These are phyloP conservation scores for Delonix regia DNA, from an alignment of 306 rosid genomes.

Conservation along the genomic window DNA sequence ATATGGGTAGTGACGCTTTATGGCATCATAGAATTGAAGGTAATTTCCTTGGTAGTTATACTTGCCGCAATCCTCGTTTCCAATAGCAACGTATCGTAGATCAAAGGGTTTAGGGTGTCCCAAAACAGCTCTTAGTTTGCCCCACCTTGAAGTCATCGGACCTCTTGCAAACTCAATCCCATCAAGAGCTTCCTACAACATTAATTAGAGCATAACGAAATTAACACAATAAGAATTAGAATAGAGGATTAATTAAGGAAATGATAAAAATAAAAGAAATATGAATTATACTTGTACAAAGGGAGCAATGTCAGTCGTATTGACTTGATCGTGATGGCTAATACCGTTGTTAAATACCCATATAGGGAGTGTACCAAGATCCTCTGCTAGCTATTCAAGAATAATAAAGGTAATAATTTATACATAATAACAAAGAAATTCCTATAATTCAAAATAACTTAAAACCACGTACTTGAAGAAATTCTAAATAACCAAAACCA, in stretches of 20 bases:
- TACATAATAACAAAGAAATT: not conserved
- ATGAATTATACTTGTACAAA: slow-evolving; percentile 65
- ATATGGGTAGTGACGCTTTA: slow-evolving; percentile 71
- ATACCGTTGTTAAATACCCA: slow-evolving; percentile 94
- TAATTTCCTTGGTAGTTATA: slow-evolving; percentile 66
- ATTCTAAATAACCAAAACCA: slow-evolving; percentile 89
- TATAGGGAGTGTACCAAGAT: slow-evolving; percentile 71
- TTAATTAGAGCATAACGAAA: not conserved
- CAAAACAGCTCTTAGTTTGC: not conserved
- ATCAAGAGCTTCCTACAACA: not conserved
- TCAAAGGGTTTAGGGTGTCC: not conserved
- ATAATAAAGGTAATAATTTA: not conserved
- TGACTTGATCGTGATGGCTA: slow-evolving; percentile 74
- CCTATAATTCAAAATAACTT: not conserved
- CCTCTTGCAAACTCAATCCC: not conserved
- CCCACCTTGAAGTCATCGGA: not conserved
- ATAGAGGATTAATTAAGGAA: not conserved
- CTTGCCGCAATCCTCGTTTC: not conserved
- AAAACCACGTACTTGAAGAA: slow-evolving; percentile 69
- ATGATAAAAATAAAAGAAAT: not conserved
- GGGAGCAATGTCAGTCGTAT: slow-evolving; percentile 56
- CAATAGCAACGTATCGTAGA: not conserved
- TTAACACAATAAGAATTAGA: not conserved
- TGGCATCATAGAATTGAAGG: slow-evolving; percentile 61
- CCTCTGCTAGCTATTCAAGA: slow-evolving; percentile 77